A percentile compares a stretch with the other conserved stretches of the same genome.
Conservation (phyloP, 306 rosid genomes). For the Cucumis melo region DNA sequence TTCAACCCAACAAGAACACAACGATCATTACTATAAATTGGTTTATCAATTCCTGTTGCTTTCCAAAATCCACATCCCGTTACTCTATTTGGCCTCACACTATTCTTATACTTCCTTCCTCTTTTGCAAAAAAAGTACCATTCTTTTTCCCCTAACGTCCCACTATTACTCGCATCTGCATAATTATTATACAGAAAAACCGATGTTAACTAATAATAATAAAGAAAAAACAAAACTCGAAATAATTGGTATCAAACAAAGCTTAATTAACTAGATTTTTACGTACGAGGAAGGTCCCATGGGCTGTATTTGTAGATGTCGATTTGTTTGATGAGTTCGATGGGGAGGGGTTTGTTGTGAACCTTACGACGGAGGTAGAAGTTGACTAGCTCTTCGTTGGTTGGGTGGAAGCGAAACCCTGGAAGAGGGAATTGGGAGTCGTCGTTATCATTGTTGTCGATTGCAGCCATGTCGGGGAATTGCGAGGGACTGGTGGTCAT, state of each 20-base stretch:
- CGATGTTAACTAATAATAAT: too few relatives aligned
- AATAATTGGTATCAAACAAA: too few relatives aligned
- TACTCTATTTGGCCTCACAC: conserved; percentile 27
- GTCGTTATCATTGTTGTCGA: neutral
- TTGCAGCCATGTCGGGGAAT: neutral
- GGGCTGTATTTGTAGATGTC: conserved; percentile 44
- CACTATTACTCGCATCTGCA: conserved; percentile 12
- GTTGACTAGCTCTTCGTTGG: conserved; percentile 78
- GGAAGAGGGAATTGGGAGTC: conserved; percentile 33
- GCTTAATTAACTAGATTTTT: too few relatives aligned
- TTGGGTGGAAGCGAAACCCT: conserved; percentile 87
- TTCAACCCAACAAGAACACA: conserved; percentile 42
- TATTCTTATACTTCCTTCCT: conserved; percentile 27
- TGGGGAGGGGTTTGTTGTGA: conserved; percentile 32
- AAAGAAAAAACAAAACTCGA: too few relatives aligned
- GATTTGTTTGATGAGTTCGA: conserved; percentile 73
- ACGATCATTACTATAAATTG: conserved; percentile 19
- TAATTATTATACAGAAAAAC: too few relatives aligned
- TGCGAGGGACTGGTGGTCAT: neutral
- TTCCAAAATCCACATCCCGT: conserved; percentile 29
- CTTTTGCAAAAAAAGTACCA: conserved; percentile 27
- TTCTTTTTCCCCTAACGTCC: conserved; percentile 17
- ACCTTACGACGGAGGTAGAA: conserved; percentile 79
- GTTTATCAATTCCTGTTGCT: conserved; percentile 29
- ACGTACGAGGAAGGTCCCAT: conserved; percentile 76